Evolutionary conservation across 2,329 filamentous ascomycete genomes (phyloP).

Genomic region (Monosporascus sp.): DNA sequence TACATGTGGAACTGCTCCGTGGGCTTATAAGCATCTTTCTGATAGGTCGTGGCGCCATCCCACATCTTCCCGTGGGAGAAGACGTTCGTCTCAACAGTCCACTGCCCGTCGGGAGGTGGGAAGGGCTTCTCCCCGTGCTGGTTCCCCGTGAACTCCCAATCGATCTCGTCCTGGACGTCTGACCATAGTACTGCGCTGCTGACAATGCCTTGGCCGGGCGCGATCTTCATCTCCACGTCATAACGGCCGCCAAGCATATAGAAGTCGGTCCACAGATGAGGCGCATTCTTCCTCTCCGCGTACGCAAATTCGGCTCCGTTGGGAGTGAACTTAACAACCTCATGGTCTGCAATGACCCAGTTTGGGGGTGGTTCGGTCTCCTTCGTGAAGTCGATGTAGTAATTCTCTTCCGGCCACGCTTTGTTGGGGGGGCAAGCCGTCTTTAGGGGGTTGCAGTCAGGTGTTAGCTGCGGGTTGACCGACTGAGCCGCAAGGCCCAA

Average conservation of each 20-base stretch:
- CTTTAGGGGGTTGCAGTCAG: conserved; percentile 25
- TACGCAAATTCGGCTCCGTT: conserved; percentile 25
- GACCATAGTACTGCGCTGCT: conserved; percentile 24
- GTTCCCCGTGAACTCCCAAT: conserved; percentile 27
- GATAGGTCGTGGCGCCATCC: conserved; percentile 22
- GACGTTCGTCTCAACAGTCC: conserved; percentile 21
- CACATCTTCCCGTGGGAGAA: conserved; percentile 25
- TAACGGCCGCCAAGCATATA: conserved; percentile 27
- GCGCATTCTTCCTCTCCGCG: conserved; percentile 21
- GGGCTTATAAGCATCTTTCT: conserved; percentile 20
- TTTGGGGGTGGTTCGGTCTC: conserved; percentile 12
- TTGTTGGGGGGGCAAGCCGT: conserved; percentile 21
- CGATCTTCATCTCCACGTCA: conserved; percentile 26
- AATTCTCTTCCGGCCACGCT: conserved; percentile 18
- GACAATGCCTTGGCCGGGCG: conserved; percentile 24
- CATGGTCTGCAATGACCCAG: conserved; percentile 21
- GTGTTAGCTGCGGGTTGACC: conserved; percentile 20
- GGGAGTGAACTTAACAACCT: conserved; percentile 20
- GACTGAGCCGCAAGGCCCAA: conserved; percentile 17
- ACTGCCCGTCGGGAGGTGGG: conserved; percentile 21
- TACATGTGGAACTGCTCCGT: conserved; percentile 26
- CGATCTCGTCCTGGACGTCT: conserved; percentile 27
- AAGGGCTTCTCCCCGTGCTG: conserved; percentile 24
- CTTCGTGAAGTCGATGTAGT: conserved; percentile 27
- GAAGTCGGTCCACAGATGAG: conserved; percentile 27